Conservation (phyloP, 192 early-diverging fungal genomes). For the Linnemannia zychae region DNA sequence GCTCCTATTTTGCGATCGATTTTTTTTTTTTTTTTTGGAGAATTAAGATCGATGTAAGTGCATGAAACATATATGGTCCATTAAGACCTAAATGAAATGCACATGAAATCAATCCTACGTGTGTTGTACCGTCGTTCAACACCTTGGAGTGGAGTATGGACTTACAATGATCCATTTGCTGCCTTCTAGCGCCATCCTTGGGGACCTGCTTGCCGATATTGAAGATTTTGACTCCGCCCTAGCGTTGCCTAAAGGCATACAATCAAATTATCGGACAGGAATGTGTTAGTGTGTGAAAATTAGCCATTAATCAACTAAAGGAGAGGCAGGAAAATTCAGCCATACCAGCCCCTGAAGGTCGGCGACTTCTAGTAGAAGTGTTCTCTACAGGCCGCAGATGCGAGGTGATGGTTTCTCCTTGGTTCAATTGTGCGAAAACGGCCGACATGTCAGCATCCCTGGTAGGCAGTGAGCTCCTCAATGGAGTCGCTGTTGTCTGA, state of each 20-base stretch:
- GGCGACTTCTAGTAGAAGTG: slow-evolving; percentile 96
- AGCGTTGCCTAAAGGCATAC: slow-evolving; percentile 27
- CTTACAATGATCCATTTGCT: slow-evolving; percentile 92
- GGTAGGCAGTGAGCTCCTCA: slow-evolving; percentile 6
- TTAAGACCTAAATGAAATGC: neutral
- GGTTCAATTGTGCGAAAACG: slow-evolving; percentile 92
- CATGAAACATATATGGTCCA: neutral
- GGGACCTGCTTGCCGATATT: slow-evolving; percentile 67
- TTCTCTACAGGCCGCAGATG: slow-evolving; percentile 94
- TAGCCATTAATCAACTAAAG: neutral
- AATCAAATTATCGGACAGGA: neutral
- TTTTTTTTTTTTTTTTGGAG: neutral
- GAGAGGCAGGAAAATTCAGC: neutral
- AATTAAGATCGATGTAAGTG: neutral
- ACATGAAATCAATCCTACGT: neutral
- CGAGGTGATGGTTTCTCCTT: slow-evolving; percentile 77
- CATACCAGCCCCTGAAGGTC: slow-evolving; percentile 63
- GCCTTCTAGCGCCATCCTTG: slow-evolving; percentile 86
- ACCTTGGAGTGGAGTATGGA: neutral
- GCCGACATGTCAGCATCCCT: slow-evolving; percentile 63
- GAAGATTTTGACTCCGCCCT: slow-evolving; percentile 66
- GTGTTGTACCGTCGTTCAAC: neutral
- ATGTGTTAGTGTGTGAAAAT: neutral
- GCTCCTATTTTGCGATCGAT: slow-evolving; percentile 68
- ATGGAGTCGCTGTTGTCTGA: slow-evolving; percentile 7